Conservation (phyloP, 208 protist species). For the Strigomonas culicis region DNA sequence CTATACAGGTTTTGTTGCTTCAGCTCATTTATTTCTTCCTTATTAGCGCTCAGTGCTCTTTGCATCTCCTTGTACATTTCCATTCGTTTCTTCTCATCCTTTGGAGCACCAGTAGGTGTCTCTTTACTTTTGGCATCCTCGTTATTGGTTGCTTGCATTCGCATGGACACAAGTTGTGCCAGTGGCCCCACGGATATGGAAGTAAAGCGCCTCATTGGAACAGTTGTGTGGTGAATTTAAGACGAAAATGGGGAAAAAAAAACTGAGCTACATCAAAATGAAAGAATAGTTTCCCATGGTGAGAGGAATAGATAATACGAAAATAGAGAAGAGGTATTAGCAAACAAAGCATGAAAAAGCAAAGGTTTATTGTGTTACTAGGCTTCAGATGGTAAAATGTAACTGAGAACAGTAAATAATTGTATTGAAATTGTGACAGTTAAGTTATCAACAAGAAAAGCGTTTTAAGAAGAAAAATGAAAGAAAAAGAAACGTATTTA, state of each 20-base stretch:
- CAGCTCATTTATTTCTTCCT: conserved; percentile 26
- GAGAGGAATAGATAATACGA: conserved; percentile 5
- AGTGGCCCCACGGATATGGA: background rate
- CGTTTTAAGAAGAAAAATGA: conserved; percentile 24
- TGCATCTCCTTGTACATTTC: background rate
- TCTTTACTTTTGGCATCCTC: background rate
- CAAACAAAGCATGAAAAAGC: background rate
- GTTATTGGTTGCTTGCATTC: background rate
- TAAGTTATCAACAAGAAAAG: background rate
- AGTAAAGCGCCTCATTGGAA: background rate
- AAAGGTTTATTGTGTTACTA: too few species aligned
- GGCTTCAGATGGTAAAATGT: too few species aligned
- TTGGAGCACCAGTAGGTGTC: background rate
- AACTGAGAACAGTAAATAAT: too few species aligned
- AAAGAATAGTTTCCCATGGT: background rate
- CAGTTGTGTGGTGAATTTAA: conserved; percentile 2
- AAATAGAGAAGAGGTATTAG: background rate
- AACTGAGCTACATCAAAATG: too few species aligned
- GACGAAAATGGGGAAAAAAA: background rate
- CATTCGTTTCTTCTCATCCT: background rate
- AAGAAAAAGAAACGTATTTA: conserved; percentile 8
- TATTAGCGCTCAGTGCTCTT: conserved; percentile 10
- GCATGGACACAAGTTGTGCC: background rate
- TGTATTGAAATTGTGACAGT: background rate
- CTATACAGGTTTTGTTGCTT: conserved; percentile 46